Conservation (phyloP, 768 basidiomycete species). For the Multifurca ochricompacta region DNA sequence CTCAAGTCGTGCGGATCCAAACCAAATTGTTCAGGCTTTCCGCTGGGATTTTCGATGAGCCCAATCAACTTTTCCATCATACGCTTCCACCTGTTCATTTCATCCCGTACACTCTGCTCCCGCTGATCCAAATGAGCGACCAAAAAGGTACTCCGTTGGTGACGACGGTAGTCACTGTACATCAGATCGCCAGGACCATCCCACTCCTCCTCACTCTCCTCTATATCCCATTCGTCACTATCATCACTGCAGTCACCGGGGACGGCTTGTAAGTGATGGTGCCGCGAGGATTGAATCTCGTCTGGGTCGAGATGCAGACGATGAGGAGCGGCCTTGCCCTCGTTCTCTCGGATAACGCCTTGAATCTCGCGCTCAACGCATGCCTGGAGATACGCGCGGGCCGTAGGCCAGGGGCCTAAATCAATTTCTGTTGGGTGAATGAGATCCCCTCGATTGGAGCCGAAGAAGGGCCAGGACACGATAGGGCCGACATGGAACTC, state of each 20-base stretch:
- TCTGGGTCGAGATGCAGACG: conserved; percentile 73
- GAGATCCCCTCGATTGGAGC: conserved; percentile 70
- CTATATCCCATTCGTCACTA: conserved; percentile 70
- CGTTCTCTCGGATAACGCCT: conserved; percentile 70
- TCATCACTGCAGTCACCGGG: conserved; percentile 71
- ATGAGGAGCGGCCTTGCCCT: conserved; percentile 70
- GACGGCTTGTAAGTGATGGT: conserved; percentile 59
- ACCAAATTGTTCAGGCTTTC: conserved; percentile 55
- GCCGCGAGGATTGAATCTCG: conserved; percentile 62
- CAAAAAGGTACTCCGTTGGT: conserved; percentile 73
- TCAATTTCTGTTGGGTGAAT: conserved; percentile 59
- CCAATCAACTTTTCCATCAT: conserved; percentile 55
- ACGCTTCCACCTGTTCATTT: conserved; percentile 64
- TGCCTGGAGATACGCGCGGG: conserved; percentile 51
- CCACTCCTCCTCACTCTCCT: conserved; percentile 76
- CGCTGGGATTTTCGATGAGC: conserved; percentile 25
- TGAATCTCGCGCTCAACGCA: conserved; percentile 65
- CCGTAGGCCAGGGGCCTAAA: conserved; percentile 70
- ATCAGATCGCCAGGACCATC: conserved; percentile 61
- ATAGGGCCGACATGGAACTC: conserved; percentile 69
- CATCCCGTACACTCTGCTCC: conserved; percentile 53
- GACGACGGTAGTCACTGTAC: conserved; percentile 78
- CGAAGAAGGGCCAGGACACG: conserved; percentile 88
- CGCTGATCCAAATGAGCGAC: conserved; percentile 60
- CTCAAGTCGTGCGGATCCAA: conserved; percentile 84